Evolutionary conservation across 371 early-diverging fungal species (phyloP).

Genomic region (Mortierella sp.): DNA sequence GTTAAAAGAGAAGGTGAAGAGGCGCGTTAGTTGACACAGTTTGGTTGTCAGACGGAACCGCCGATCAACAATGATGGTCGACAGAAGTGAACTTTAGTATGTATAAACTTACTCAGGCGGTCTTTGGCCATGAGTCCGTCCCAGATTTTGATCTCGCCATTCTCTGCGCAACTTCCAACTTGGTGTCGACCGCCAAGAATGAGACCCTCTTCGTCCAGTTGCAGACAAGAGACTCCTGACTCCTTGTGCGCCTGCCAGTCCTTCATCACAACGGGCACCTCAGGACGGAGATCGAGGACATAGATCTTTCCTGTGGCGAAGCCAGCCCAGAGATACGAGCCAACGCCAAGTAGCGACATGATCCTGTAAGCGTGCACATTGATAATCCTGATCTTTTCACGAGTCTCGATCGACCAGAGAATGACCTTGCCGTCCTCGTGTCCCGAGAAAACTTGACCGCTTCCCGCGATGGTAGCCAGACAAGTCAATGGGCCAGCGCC

Average conservation of each 20-base stretch:
- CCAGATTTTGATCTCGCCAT: conserved; percentile 80
- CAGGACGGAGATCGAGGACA: conserved; percentile 76
- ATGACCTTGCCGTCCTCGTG: conserved; percentile 89
- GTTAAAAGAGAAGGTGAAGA: background rate
- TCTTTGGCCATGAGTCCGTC: conserved; percentile 79
- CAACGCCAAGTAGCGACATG: conserved; percentile 71
- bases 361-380: conserved; percentile 78
- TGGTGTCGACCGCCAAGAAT: conserved; percentile 60
- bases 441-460: conserved; percentile 72
- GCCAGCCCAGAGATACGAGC: conserved; percentile 85
- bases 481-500: conserved; percentile 75
- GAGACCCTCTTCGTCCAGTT: conserved; percentile 69
- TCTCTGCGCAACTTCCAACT: conserved; percentile 71
- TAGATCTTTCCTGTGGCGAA: conserved; percentile 85
- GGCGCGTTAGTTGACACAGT: background rate
- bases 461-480: conserved; percentile 66
- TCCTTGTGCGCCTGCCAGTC: conserved; percentile 79
- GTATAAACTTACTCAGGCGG: conserved; percentile 68
- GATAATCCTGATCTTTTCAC: conserved; percentile 64
- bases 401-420: conserved; percentile 74
- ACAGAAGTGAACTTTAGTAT: background rate
- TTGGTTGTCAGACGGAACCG: background rate
- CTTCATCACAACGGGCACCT: conserved; percentile 69
- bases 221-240: conserved; percentile 66
- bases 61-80: background rate